Evolutionary conservation across 768 basidiomycete species (phyloP).

Genomic region (Podaxis sp.): DNA sequence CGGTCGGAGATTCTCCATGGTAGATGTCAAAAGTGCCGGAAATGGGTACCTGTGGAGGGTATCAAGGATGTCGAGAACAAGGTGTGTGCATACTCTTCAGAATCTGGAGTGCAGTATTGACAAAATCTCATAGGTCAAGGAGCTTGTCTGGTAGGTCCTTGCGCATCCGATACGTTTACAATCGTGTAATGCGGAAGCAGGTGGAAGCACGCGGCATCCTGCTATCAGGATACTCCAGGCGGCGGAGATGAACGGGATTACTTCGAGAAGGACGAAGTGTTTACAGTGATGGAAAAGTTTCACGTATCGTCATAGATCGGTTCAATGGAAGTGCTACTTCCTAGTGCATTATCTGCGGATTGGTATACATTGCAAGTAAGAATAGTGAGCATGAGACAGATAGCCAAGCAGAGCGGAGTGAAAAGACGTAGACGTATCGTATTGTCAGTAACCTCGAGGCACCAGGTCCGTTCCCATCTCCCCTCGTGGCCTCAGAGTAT

Average conservation of each 20-base stretch:
- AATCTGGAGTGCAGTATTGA: not conserved
- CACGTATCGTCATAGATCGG: not conserved
- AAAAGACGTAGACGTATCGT: slow-evolving; percentile 11
- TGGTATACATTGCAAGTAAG: slow-evolving; percentile 9
- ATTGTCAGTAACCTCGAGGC: slow-evolving; percentile 9
- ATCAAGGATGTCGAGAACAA: slow-evolving; percentile 72
- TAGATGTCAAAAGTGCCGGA: slow-evolving; percentile 71
- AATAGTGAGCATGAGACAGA: slow-evolving; percentile 7
- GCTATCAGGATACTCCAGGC: slow-evolving; percentile 58
- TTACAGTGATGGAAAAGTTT: slow-evolving; percentile 12
- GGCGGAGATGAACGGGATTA: slow-evolving; percentile 49
- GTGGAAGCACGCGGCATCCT: slow-evolving; percentile 83
- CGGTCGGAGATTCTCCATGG: slow-evolving; percentile 59
- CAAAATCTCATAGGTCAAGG: slow-evolving; percentile 47
- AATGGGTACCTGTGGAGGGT: slow-evolving; percentile 72
- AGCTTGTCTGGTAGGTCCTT: slow-evolving; percentile 68
- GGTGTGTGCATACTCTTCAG: slow-evolving; percentile 30
- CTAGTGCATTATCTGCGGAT: slow-evolving; percentile 5
- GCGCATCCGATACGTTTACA: not conserved
- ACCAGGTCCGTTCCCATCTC: not conserved
- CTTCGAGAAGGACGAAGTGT: slow-evolving; percentile 51
- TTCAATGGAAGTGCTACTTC: not conserved
- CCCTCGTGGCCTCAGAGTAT: slow-evolving; percentile 33
- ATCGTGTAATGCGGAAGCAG: slow-evolving; percentile 23
- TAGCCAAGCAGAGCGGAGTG: slow-evolving; percentile 4